Base-by-base conservation (phyloP, 805 yeast genomes). In the Candida corydali region DNA sequence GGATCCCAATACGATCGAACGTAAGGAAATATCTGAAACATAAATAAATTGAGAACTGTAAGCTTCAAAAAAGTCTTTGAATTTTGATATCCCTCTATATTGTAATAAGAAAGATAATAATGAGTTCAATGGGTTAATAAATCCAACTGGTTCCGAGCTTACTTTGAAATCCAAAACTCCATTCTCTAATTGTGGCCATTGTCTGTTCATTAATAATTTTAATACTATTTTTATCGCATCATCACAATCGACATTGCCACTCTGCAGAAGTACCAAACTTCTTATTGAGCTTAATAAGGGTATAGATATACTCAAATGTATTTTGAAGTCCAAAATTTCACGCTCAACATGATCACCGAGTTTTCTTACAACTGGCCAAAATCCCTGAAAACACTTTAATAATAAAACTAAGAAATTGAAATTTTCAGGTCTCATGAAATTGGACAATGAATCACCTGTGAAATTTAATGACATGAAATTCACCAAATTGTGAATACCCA, bases 271-370 rank as follows among this genome's bases (percentile, higher is more conserved):
- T 2, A 62, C 54, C 1, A 73, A 54, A 9, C 59, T 52, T 39
- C 65, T 63, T 3, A 70, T 63, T 11, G 75, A 60, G 23, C 63
- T 63, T 28, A 69, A 59, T 16, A 74, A 44, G 0, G 73, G 67
- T 3, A 69, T 56, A 0, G 78, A 68, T 36, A 69, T 66, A 38
- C 71, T 73, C 34, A 73, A 61, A 45, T 79, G 79, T 2, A 71
- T 54, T 14, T 69, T 63, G 44, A 70, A 79, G 29, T 68, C 75
- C 19, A 62, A 62, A 27, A 66, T 64, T 48, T 82, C 87, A 35
- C 65, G 66, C 38, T 75, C 74, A 20, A 82, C 85, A 58, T 83
- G 91, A 6, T 78, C 81, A 8, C 87, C 91, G 29, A 66, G 65
- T 43, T 79, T 80, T 40, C 87, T 68, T 38, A 55, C 64, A 19